These are phyloP conservation scores for Pestalotiopsis sp. DNA, from an alignment of 2,329 filamentous ascomycete genomes.

Conservation along the genomic window DNA sequence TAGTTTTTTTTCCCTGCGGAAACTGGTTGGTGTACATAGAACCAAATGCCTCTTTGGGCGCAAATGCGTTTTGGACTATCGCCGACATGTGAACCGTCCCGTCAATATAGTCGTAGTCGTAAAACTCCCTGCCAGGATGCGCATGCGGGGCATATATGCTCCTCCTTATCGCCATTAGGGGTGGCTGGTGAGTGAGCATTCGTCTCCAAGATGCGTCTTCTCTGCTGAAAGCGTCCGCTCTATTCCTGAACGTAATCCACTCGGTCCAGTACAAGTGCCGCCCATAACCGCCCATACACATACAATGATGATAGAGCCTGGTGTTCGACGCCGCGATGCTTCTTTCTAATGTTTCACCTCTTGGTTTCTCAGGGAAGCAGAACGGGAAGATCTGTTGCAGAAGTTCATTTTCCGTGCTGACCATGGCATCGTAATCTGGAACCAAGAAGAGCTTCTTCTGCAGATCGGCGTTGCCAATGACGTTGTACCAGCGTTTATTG, in stretches of 20 bases:
- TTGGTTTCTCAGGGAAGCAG: neutral
- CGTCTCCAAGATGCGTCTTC: neutral
- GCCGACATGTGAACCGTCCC: neutral
- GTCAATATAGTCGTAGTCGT: neutral
- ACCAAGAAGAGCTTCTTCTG: neutral
- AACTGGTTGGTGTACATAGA: neutral
- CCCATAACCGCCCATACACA: neutral
- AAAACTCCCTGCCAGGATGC: no score
- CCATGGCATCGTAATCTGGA: neutral
- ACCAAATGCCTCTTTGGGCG: neutral
- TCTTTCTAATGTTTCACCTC: no score
- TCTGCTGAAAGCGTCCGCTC: neutral
- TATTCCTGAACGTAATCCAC: neutral
- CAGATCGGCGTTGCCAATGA: neutral
- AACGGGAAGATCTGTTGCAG: neutral
- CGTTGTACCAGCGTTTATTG: neutral
- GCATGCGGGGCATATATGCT: no score
- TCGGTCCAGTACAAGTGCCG: neutral
- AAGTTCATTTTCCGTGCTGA: neutral
- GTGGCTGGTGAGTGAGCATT: constrained; percentile 2
- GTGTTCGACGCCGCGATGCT: neutral
- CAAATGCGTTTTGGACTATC: neutral
- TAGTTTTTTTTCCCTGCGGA: neutral
- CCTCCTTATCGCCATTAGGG: neutral
- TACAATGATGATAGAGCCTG: no score